Evolutionary conservation across 208 protist species (phyloP).

Genomic region (Trypanosomatidae sp.): DNA sequence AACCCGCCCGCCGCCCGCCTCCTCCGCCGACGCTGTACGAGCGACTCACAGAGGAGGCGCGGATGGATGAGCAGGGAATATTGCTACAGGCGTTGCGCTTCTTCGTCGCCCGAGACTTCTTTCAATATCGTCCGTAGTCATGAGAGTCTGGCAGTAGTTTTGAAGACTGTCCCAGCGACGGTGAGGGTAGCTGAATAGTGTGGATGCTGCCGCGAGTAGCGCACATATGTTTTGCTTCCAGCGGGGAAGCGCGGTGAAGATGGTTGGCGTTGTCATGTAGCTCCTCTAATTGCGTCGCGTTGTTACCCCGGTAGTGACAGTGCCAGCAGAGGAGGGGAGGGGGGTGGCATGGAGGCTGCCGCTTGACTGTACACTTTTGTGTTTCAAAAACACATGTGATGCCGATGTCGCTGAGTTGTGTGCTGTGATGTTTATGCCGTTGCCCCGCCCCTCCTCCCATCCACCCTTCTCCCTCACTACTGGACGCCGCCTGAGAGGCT

Average conservation of each 20-base stretch:
- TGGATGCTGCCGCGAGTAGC: background rate
- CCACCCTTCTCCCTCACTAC: background rate
- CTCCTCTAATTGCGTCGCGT: background rate
- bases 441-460: background rate
- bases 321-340: background rate
- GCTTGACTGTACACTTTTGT: background rate
- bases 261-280: background rate
- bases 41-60: slow-evolving; percentile 68
- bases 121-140: slow-evolving; percentile 21
- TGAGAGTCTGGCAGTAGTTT: background rate
- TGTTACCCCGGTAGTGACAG: background rate
- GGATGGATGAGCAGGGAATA: slow-evolving; percentile 65
- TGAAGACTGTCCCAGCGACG: background rate
- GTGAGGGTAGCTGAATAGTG: background rate
- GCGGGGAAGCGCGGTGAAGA: background rate
- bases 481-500: background rate
- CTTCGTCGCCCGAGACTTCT: slow-evolving; percentile 76
- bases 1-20: slow-evolving; percentile 16
- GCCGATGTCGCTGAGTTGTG: background rate
- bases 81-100: slow-evolving; percentile 86
- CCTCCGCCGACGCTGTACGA: slow-evolving; percentile 64
- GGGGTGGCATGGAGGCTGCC: background rate
- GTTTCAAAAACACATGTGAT: background rate
- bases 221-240: background rate
- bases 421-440: background rate